Evolutionary conservation across 495 filamentous ascomycete species (phyloP).

Genomic region (Neurospora discreta): DNA sequence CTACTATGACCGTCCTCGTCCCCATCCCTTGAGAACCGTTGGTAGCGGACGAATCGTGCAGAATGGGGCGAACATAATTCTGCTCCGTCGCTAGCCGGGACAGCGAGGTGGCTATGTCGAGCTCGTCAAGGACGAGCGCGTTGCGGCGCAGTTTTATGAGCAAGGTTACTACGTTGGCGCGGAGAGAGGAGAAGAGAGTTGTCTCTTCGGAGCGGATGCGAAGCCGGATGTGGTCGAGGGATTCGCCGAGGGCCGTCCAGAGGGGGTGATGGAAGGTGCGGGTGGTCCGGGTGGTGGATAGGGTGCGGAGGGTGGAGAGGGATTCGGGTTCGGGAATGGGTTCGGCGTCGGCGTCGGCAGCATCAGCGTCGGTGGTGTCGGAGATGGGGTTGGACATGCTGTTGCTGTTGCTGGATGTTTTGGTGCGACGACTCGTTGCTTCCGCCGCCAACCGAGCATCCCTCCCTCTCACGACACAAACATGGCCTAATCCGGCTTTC

Average conservation of each 20-base stretch:
- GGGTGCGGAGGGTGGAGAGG: slow-evolving; percentile 42
- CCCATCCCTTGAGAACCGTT: neutral
- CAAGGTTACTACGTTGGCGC: slow-evolving; percentile 63
- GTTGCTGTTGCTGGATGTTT: neutral
- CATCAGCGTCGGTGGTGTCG: neutral
- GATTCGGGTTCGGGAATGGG: neutral
- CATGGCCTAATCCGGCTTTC: slow-evolving; percentile 74
- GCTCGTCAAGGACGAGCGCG: slow-evolving; percentile 77
- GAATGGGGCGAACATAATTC: slow-evolving; percentile 56
- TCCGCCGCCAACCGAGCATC: slow-evolving; percentile 33
- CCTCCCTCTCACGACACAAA: slow-evolving; percentile 83
- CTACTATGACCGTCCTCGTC: slow-evolving; percentile 43
- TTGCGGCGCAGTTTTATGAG: slow-evolving; percentile 78
- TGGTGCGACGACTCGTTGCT: neutral
- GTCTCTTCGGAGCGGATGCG: slow-evolving; percentile 75
- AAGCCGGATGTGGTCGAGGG: slow-evolving; percentile 58
- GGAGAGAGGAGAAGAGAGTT: slow-evolving; percentile 56
- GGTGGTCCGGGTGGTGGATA: slow-evolving; percentile 73
- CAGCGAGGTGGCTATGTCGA: slow-evolving; percentile 81
- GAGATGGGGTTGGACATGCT: neutral
- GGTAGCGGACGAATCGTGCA: slow-evolving; percentile 35
- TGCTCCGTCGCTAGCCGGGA: slow-evolving; percentile 66
- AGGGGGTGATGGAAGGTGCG: slow-evolving; percentile 71
- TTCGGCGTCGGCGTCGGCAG: neutral
- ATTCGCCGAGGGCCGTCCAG: slow-evolving; percentile 71